These are phyloP conservation scores for Closterium sp. DNA, from an alignment of 139 green algal species.

Conservation along the genomic window DNA sequence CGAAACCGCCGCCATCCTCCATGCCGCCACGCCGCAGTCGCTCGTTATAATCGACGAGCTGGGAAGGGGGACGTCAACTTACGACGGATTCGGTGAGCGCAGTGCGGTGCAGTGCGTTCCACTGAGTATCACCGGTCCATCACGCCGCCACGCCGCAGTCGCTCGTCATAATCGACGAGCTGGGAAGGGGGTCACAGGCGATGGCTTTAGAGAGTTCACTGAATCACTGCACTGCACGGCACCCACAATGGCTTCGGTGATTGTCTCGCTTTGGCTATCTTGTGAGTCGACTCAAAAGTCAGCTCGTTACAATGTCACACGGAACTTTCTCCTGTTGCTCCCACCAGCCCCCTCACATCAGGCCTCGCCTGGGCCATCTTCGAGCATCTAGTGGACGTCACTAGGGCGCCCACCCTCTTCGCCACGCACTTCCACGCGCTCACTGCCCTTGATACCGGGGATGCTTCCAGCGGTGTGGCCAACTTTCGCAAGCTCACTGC, in stretches of 20 bases:
- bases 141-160: slow-evolving; percentile 64
- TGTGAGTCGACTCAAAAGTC: no score
- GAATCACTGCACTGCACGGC: no score
- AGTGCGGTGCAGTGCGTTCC: no score
- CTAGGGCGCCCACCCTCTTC: no score
- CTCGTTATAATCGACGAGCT: slow-evolving; percentile 98
- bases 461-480: slow-evolving; percentile 22
- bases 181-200: slow-evolving; percentile 91
- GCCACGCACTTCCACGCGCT: slow-evolving; percentile 95
- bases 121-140: no score
- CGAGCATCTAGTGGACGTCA: slow-evolving; percentile 30
- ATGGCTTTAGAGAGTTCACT: no score
- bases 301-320: no score
- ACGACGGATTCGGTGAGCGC: slow-evolving; percentile 85
- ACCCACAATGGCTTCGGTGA: slow-evolving; percentile 94
- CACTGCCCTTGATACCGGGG: slow-evolving; percentile 64
- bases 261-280: no score
- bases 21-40: slow-evolving; percentile 62
- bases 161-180: slow-evolving; percentile 96
- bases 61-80: slow-evolving; percentile 89
- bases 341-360: background rate
- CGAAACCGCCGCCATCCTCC: slow-evolving; percentile 63
- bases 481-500: slow-evolving; percentile 17
- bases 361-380: slow-evolving; percentile 73
- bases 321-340: no score